phyloP scores from a whole-genome alignment of 2,329 filamentous ascomycete genomes.

The Lachnellula subtilissima region DNA sequence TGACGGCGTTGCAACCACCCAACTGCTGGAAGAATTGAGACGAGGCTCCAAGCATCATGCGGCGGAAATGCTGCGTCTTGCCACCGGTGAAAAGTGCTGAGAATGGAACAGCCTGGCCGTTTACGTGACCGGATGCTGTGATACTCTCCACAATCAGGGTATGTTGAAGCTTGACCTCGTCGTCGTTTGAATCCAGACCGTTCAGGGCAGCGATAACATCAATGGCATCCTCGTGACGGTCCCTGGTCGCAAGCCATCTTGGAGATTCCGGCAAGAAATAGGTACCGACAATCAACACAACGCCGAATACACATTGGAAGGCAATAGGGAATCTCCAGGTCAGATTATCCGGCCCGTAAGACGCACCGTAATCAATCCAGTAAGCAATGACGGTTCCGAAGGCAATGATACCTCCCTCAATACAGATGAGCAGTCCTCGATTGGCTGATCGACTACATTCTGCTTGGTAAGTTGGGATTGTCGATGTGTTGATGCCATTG shows the following conservation, averaged over 20 bases:
- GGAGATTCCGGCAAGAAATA: slow-evolving; percentile 93
- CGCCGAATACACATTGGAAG: slow-evolving; percentile 91
- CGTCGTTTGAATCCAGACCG: slow-evolving; percentile 51
- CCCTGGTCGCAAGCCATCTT: slow-evolving; percentile 92
- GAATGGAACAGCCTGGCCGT: slow-evolving; percentile 26
- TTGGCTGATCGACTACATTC: slow-evolving; percentile 37
- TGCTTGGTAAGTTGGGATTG: slow-evolving; percentile 62
- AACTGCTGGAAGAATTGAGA: slow-evolving; percentile 51
- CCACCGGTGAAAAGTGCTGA: slow-evolving; percentile 46
- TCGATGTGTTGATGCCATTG: slow-evolving; percentile 47
- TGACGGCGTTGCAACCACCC: slow-evolving; percentile 41
- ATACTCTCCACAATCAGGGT: slow-evolving; percentile 36
- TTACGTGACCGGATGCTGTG: slow-evolving; percentile 31
- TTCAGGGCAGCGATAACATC: slow-evolving; percentile 95
- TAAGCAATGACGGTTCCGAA: slow-evolving; percentile 76
- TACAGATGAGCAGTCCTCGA: slow-evolving; percentile 45
- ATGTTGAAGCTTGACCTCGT: slow-evolving; percentile 31
- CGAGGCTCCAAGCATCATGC: slow-evolving; percentile 46
- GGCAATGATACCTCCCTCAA: slow-evolving; percentile 55
- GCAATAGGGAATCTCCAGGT: slow-evolving; percentile 87
- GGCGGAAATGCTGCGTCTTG: slow-evolving; percentile 50
- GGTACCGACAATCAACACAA: slow-evolving; percentile 75
- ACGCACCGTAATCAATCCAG: slow-evolving; percentile 97
- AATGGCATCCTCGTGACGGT: slow-evolving; percentile 95
- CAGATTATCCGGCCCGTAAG: slow-evolving; percentile 74